Conservation (phyloP, 495 filamentous ascomycete genomes). For the Opeltia flavorubescens region DNA sequence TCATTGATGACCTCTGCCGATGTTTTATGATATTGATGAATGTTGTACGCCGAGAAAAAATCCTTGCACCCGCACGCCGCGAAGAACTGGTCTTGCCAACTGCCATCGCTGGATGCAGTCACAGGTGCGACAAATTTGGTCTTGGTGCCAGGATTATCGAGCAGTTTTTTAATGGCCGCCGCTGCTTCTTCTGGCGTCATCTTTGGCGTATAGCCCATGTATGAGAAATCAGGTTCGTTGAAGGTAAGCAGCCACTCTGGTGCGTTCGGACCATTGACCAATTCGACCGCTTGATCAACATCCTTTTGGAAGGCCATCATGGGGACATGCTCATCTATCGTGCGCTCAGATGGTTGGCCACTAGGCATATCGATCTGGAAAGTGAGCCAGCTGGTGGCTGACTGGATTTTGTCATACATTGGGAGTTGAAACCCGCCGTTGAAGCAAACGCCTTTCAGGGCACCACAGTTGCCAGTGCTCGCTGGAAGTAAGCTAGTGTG, state of each 20-base stretch:
- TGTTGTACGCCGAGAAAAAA: constrained; percentile 3
- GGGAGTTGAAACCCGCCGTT: not conserved
- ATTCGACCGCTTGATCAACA: not conserved
- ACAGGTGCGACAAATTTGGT: constrained; percentile 5
- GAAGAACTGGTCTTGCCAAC: not conserved
- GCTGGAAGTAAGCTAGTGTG: not conserved
- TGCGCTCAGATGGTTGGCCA: not conserved
- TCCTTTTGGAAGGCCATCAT: constrained; percentile 3
- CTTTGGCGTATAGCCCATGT: not conserved
- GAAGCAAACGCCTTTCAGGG: constrained; percentile 2
- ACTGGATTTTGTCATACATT: constrained; percentile 1
- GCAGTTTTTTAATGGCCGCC: not conserved
- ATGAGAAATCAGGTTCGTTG: constrained; percentile 4
- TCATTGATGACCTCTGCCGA: not conserved
- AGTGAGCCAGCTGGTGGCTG: constrained; percentile 2
- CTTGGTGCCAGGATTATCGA: not conserved
- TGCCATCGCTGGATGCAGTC: not conserved
- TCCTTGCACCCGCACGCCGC: not conserved
- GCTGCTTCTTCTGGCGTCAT: constrained; percentile 1
- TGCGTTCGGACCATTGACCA: not conserved
- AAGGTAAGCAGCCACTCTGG: constrained; percentile 7
- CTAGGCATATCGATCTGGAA: constrained; percentile 1
- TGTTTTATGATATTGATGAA: not conserved
- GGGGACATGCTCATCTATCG: not conserved
- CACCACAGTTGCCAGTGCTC: not conserved